Evolutionary conservation across 108 stramenopile genomes (phyloP).

Genomic region (Skeletonema menzelii): DNA sequence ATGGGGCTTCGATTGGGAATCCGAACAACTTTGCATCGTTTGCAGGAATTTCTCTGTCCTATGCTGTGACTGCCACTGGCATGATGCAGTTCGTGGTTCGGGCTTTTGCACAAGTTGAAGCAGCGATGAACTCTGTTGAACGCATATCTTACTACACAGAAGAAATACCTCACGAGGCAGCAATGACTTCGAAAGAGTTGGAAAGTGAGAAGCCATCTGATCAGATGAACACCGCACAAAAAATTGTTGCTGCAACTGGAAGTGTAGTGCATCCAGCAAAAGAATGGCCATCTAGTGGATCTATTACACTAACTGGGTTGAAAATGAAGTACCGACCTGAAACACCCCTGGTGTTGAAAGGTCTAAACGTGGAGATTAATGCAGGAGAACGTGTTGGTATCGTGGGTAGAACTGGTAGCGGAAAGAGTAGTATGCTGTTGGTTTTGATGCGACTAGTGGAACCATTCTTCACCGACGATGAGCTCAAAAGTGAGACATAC

Average conservation of each 20-base stretch:
- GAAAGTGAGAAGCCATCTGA: conserved; percentile 44
- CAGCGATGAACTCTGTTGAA: conserved; percentile 90
- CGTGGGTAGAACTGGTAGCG: conserved; percentile 82
- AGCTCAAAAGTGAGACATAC: conserved; percentile 28
- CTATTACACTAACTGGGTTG: conserved; percentile 72
- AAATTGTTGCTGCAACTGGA: conserved; percentile 54
- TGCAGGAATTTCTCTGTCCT: conserved; percentile 86
- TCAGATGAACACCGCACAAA: conserved; percentile 24
- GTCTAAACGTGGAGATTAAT: conserved; percentile 75
- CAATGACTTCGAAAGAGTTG: conserved; percentile 55
- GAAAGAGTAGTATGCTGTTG: conserved; percentile 72
- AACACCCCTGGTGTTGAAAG: conserved; percentile 87
- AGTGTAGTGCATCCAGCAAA: conserved; percentile 45
- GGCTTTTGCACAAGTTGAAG: conserved; percentile 83
- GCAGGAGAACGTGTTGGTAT: conserved; percentile 90
- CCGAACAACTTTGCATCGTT: conserved; percentile 56
- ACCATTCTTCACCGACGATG: conserved; percentile 46
- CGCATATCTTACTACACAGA: conserved; percentile 79
- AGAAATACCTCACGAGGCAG: conserved; percentile 74
- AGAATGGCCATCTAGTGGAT: conserved; percentile 82
- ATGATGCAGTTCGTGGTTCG: conserved; percentile 85
- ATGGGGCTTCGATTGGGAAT: conserved; percentile 34
- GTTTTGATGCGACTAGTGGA: conserved; percentile 90
- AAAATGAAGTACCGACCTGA: conserved; percentile 79
- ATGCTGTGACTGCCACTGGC: conserved; percentile 79